Evolutionary conservation across 768 basidiomycete species (phyloP).

Genomic region (Boletus sp.): DNA sequence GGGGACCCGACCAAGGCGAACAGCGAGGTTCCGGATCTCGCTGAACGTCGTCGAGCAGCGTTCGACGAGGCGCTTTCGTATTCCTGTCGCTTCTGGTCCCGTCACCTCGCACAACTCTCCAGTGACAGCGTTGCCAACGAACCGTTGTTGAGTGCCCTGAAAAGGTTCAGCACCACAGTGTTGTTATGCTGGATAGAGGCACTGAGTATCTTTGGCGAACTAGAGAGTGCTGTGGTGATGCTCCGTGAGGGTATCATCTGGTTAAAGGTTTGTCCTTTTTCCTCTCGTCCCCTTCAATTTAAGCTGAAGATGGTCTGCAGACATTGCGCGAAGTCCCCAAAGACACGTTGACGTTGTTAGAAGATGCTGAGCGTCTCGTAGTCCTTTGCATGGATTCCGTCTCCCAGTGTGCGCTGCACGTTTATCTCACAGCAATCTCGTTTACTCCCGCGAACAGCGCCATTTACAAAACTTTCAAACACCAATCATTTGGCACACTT

Average conservation of each 20-base stretch:
- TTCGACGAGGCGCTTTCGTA: constrained; percentile 14
- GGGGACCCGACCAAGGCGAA: constrained; percentile 16
- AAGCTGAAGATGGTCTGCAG: neutral
- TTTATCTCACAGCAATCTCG: constrained; percentile 12
- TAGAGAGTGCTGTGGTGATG: constrained; percentile 15
- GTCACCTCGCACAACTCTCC: constrained; percentile 17
- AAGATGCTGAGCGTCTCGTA: constrained; percentile 20
- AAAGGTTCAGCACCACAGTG: constrained; percentile 8
- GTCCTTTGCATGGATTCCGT: constrained; percentile 20
- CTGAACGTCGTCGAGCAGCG: constrained; percentile 2
- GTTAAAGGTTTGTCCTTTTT: constrained; percentile 8
- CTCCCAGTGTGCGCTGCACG: constrained; percentile 20
- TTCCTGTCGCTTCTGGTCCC: constrained; percentile 19
- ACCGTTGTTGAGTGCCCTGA: neutral
- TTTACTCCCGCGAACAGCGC: neutral
- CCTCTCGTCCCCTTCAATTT: no score
- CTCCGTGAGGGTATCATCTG: constrained; percentile 12
- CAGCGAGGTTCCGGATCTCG: constrained; percentile 12
- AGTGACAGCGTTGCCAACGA: constrained; percentile 4
- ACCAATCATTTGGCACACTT: constrained; percentile 2
- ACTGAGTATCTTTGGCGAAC: constrained; percentile 11
- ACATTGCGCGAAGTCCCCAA: constrained; percentile 5
- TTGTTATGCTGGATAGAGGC: constrained; percentile 17
- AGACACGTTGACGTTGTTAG: constrained; percentile 6
- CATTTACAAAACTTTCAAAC: constrained; percentile 9